These are phyloP conservation scores for Gossypium trilobum DNA, from an alignment of 441 rosid species.

Conservation along the genomic window DNA sequence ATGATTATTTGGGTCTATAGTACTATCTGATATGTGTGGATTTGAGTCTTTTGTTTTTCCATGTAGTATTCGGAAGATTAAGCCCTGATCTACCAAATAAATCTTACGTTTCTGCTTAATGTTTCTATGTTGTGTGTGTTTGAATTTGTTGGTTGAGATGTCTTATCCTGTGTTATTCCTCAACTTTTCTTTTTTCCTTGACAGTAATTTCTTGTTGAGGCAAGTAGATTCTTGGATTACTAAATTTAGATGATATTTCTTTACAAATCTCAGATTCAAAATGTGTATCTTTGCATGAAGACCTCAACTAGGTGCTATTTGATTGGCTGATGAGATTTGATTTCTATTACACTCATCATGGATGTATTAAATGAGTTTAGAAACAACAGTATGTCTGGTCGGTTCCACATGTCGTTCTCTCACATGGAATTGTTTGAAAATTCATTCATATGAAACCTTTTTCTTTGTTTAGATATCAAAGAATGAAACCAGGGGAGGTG, in stretches of 20 bases:
- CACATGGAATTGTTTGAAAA: slow-evolving; percentile 8
- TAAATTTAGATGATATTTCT: not conserved
- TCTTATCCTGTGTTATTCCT: not conserved
- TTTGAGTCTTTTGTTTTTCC: not conserved
- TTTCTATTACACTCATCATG: slow-evolving; percentile 10
- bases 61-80: not conserved
- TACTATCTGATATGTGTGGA: not conserved
- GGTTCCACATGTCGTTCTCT: not conserved
- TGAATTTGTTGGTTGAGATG: slow-evolving; percentile 2
- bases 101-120: not conserved
- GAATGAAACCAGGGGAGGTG: slow-evolving; percentile 83
- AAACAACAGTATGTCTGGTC: slow-evolving; percentile 4
- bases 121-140: not conserved
- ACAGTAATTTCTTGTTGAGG: not conserved
- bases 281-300: not conserved
- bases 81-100: not conserved
- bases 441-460: slow-evolving; percentile 10
- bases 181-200: not conserved
- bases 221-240: not conserved
- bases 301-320: not conserved
- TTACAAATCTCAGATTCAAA: not conserved
- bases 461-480: slow-evolving; percentile 48
- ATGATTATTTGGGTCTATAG: slow-evolving; percentile 2
- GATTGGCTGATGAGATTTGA: not conserved
- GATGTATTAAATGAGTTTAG: slow-evolving; percentile 8